phyloP scores from a whole-genome alignment of 148 eudicot genomes.

The Nepenthes mirabilis region DNA sequence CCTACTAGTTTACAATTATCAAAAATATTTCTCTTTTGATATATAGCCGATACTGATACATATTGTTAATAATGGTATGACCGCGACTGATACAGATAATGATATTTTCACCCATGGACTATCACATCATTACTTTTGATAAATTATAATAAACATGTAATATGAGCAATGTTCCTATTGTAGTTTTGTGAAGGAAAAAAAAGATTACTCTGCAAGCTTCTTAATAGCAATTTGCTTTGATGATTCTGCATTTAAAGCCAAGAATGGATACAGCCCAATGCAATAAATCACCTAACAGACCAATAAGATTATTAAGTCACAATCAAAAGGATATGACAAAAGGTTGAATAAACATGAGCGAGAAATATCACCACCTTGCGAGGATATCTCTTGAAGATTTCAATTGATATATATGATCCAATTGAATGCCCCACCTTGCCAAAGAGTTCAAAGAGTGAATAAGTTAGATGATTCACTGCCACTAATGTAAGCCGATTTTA shows the following conservation, averaged over 20 bases:
- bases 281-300: conserved; percentile 46
- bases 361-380: conserved; percentile 34
- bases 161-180: background rate
- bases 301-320: background rate
- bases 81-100: background rate
- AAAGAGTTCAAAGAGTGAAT: conserved; percentile 1
- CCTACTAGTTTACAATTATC: too few species aligned
- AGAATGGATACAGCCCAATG: conserved; percentile 71
- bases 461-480: conserved; percentile 5
- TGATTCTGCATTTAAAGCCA: conserved; percentile 55
- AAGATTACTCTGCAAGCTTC: conserved; percentile 54
- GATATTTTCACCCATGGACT: background rate
- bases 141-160: background rate
- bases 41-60: too few species aligned
- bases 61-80: too few species aligned
- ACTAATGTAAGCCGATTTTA: background rate
- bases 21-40: too few species aligned
- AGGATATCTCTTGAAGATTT: conserved; percentile 42
- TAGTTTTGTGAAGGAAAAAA: background rate
- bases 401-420: conserved; percentile 73
- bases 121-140: background rate
- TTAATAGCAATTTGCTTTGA: conserved; percentile 40
- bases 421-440: conserved; percentile 85
- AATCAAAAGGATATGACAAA: conserved; percentile 6
- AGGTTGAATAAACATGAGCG: background rate